Conservation (phyloP, 495 filamentous ascomycete species). For the Aspergillus heteromorphus region DNA sequence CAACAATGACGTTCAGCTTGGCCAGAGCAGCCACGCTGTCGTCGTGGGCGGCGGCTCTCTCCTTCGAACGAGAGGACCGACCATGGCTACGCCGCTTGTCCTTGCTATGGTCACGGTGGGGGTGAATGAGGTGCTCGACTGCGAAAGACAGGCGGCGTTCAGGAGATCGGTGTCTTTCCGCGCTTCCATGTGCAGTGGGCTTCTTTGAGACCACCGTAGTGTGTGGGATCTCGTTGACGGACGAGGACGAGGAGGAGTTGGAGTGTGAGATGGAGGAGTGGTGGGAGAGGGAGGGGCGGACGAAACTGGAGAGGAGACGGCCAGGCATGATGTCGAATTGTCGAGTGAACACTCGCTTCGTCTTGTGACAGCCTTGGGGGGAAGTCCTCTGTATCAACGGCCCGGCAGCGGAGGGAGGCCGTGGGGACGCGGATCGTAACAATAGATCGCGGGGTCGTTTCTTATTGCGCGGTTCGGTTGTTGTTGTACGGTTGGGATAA, state of each 20-base stretch:
- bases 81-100: slow-evolving; percentile 38
- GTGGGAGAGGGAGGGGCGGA: slow-evolving; percentile 34
- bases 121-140: slow-evolving; percentile 44
- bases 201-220: slow-evolving; percentile 28
- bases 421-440: background rate
- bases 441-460: background rate
- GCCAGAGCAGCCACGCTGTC: slow-evolving; percentile 34
- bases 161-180: slow-evolving; percentile 34
- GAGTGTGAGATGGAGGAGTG: slow-evolving; percentile 38
- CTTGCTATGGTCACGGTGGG: slow-evolving; percentile 39
- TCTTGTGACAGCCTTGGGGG: background rate
- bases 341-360: background rate
- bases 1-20: slow-evolving; percentile 71
- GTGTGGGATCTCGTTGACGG: slow-evolving; percentile 37
- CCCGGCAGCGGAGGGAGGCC: too few species aligned
- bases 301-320: slow-evolving; percentile 42
- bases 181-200: slow-evolving; percentile 16
- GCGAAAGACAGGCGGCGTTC: slow-evolving; percentile 41
- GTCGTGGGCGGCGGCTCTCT: slow-evolving; percentile 24
- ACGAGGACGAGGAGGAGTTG: slow-evolving; percentile 37
- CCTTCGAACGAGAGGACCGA: slow-evolving; percentile 37
- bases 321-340: slow-evolving; percentile 34
- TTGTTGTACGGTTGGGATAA: slow-evolving; percentile 23
- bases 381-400: background rate
- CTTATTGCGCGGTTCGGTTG: slow-evolving; percentile 26